Evolutionary conservation across 352 stramenopile genomes (phyloP), one percentile per base, ranked within the genome.

Genomic region (Phytophthora ramorum): DNA sequence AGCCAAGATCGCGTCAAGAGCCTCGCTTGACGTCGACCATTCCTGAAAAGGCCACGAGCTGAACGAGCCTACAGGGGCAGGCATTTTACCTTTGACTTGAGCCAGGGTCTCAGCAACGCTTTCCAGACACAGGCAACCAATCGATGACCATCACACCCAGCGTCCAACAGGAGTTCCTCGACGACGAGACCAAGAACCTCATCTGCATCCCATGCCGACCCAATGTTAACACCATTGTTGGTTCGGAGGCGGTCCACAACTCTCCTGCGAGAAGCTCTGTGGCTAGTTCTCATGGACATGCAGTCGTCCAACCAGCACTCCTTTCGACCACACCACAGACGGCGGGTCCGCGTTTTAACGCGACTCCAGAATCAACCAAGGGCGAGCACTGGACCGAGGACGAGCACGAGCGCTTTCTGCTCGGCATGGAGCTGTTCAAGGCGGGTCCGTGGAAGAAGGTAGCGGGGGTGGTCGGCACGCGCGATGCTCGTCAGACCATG

Each of bases 401-500:
- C 7, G 78, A 87, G 43, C 79, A 87, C 58, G 76, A 75, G 12
- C 76, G 76, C 7, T 85, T 88, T 41, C 58, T 85, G 10, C 37
- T 79, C 1, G 76, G 74, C 9, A 68, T 88, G 28, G 72, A 86
- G 40, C 16, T 85, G 45, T 86, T 76, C 59, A 77, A 79, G 6
- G 63, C 67, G 0, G 79, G 76, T 1, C 75, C 77, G 2, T 89
- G 79, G 77, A 75, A 78, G 51, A 57, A 69, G 24, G 83, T 89
- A 51, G 73, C 79, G 7, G 58, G 52, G 26, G 71, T 75, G 32
- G 77, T 89, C 0, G 70, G 79, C 40, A 86, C 79, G 0, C 72
- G 75, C 14, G 79, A 81, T n/a, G 58, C 71, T 7, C 66, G 76
- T 7, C 79, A 85, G 55, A 85, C 73, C 8, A 85, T 87, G 76